Base-by-base conservation (phyloP, 2,329 filamentous ascomycete species). In the Orbilia blumenaviensis region DNA sequence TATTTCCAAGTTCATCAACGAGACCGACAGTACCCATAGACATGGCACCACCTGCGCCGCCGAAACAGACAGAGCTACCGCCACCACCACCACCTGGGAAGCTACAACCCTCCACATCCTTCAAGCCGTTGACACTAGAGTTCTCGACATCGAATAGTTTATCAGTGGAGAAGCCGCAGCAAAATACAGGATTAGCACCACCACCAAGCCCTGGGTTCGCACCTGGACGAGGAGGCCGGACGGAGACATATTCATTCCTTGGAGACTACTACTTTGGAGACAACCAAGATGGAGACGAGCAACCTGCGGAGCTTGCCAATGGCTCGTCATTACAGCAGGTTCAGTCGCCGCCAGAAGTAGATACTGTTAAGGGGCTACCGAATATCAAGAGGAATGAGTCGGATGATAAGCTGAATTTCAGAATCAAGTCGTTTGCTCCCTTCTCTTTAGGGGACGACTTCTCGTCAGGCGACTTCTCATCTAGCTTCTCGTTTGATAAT, bases 231-330 rank as follows among this genome's bases (percentile, higher is more conserved):
- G 58, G 46, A 32, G 63, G 71, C 18, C 50, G 73, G 27, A 54
- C 34, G 9, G 66, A 77, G 34, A 77, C 73, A 23, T 77, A 77
- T 34, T 77, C 73, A 7, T 77, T 77, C 42, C 66, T 77, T 50
- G 73, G 66, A 16, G 73, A 77, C 32, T 77, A 77, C 41, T 77
- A 77, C 66, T 77, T 77, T 44, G 58, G 56, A 41, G 71, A 68
- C 21, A 38, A 60, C 25, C 62, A 58, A 50, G 63, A 64, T 42
- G 71, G 38, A 25, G 50, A 74, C 16, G 62, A 74, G n/a, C 42
- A 66, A 21, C n/a, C 42, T 7, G 23, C 14, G 6, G 34, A 46
- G 8, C 10, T 36, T 9, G 34, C 23, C 12, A 44, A 38, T 27
- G n/a, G 25, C 23, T 38, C 18, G 7, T 12, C 66, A 14, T 16